phyloP scores from a whole-genome alignment of 345 rosid species.

The Aurinia saxatilis region DNA sequence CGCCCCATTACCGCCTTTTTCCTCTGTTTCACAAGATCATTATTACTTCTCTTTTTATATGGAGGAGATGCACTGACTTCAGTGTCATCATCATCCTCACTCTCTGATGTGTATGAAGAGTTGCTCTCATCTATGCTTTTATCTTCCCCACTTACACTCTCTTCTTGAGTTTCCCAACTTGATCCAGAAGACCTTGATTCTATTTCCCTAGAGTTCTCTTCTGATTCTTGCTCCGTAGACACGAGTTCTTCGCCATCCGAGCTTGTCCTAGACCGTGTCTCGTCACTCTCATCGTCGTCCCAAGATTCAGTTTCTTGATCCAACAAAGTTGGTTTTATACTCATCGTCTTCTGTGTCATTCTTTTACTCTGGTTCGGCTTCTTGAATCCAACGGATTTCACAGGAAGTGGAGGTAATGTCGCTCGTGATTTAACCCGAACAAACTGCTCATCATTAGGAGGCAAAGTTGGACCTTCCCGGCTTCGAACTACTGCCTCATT shows the following conservation, averaged over 20 bases:
- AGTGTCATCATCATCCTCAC: slow-evolving; percentile 2
- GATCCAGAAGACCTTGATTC: slow-evolving; percentile 13
- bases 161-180: slow-evolving; percentile 22
- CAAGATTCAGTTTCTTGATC: slow-evolving; percentile 16
- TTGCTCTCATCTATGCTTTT: background rate
- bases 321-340: slow-evolving; percentile 20
- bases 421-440: slow-evolving; percentile 1
- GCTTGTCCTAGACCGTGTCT: background rate
- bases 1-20: slow-evolving; percentile 26
- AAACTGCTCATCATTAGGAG: background rate
- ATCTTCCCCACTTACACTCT: slow-evolving; percentile 21
- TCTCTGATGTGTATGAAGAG: slow-evolving; percentile 16
- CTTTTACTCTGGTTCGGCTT: slow-evolving; percentile 8
- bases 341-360: slow-evolving; percentile 8
- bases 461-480: background rate
- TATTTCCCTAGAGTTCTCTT: background rate
- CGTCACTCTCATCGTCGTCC: slow-evolving; percentile 2
- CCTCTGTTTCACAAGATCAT: slow-evolving; percentile 12
- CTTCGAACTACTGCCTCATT: background rate
- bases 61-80: slow-evolving; percentile 13
- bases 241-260: slow-evolving; percentile 19
- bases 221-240: slow-evolving; percentile 10
- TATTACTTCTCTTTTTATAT: slow-evolving; percentile 3
- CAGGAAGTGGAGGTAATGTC: slow-evolving; percentile 4
- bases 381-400: slow-evolving; percentile 9